Evolutionary conservation across 2,329 filamentous ascomycete species (phyloP).

Genomic region (Trichoderma sp.): DNA sequence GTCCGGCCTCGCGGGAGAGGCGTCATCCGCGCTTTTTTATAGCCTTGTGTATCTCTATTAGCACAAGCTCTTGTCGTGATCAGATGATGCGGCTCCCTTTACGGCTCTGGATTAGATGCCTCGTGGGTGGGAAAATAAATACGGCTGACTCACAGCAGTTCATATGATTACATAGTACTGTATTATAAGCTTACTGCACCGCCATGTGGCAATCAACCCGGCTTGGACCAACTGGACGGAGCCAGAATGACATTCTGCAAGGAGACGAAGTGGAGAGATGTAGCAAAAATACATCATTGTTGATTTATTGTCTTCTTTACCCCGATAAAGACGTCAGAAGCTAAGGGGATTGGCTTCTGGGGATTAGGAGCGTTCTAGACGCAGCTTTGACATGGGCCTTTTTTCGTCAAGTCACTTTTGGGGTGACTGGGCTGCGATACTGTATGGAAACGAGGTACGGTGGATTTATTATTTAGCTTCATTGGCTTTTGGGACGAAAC

Average conservation of each 20-base stretch:
- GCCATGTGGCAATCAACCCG: constrained; percentile 1
- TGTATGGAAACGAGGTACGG: background rate
- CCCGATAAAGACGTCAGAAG: background rate
- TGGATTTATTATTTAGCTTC: background rate
- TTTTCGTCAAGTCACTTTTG: background rate
- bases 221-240: background rate
- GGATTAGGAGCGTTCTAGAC: background rate
- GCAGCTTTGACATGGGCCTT: background rate
- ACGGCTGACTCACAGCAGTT: background rate
- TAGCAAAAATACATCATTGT: background rate
- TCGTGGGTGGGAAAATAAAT: background rate
- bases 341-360: background rate
- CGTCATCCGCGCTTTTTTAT: background rate
- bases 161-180: background rate
- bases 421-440: background rate
- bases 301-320: background rate
- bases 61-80: background rate
- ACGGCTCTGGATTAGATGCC: background rate
- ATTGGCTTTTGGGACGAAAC: background rate
- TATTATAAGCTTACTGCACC: constrained; percentile 8
- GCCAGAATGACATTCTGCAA: background rate
- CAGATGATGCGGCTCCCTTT: background rate
- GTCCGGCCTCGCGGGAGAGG: background rate
- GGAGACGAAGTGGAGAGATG: background rate
- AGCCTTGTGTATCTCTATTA: background rate